Evolutionary conservation across 2,329 filamentous ascomycete species (phyloP), one percentile per base, ranked within the genome.

Genomic region (Calonectria pseudoturangicola): DNA sequence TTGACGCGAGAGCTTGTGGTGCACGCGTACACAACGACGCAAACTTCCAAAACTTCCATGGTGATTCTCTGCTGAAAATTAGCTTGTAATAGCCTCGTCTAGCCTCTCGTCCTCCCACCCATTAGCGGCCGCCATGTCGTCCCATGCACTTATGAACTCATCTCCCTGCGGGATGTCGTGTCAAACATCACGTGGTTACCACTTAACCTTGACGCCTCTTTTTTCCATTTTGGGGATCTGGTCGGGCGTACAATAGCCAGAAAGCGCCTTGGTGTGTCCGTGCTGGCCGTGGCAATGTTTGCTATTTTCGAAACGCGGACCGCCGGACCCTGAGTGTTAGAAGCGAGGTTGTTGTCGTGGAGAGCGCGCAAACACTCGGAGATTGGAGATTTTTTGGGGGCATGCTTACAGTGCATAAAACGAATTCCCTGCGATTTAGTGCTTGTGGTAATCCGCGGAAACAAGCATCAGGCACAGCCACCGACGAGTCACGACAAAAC

Each of bases 131-230:
- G 33, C 54, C 54, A 58, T 58, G 54, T 58, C 25, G 13, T 7
- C 33, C 41, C 12, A 27, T 41, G 54, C 33, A 36, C 36, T 18
- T 33, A 60, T 41, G 54, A 9, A 41, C 33, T 25, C 54, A 60
- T 60, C 6, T 18, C 36, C 54, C 54, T 60, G 54, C 54, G 36
- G 39, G 54, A 25, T 60, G 33, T 60, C 33, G 54, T 58, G 54
- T 58, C 21, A 58, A 16, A 21, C 30, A 39, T 56, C 51, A 56
- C 51, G 51, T 56, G 51, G 30, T 30, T 9, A 27, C 10, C 30
- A 21, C 51, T 36, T 8, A n/a, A 16, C 33, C 25, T 27, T 8
- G 25, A 41, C 15, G 54, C 33, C 5, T 36, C 51, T 25, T 58
- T 36, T 58, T 25, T 16, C n/a, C 36, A n/a, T 7, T 18, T 33